Evolutionary conservation across 768 basidiomycete species (phyloP).

Genomic region (Boletus rubroflammeus): DNA sequence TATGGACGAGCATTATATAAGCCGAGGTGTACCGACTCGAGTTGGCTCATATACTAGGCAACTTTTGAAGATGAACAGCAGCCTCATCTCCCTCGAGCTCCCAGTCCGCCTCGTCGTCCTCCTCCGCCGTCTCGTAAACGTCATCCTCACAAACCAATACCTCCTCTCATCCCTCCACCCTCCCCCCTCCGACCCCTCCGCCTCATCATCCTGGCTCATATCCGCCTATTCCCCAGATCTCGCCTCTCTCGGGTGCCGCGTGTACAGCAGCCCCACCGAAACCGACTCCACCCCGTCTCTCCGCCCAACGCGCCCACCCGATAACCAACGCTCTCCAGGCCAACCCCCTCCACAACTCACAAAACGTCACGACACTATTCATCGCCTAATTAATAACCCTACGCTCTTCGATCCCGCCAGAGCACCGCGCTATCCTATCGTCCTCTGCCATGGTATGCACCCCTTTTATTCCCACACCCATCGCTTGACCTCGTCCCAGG

Average conservation of each 20-base stretch:
- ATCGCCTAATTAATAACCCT: constrained; percentile 72
- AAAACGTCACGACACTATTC: constrained; percentile 48
- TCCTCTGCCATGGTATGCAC: constrained; percentile 84
- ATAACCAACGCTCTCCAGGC: background rate
- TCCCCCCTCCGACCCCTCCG: background rate
- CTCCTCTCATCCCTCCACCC: background rate
- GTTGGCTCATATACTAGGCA: too few species aligned
- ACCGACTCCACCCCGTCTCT: background rate
- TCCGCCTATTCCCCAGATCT: constrained; percentile 1
- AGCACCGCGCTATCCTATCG: constrained; percentile 83
- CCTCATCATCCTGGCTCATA: constrained; percentile 16
- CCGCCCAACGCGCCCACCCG: constrained; percentile 10
- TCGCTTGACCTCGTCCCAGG: constrained; percentile 42
- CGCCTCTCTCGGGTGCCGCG: background rate
- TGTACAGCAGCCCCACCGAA: background rate
- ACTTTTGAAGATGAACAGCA: constrained; percentile 42
- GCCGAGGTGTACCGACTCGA: background rate
- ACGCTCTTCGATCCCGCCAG: constrained; percentile 74
- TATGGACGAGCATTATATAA: constrained; percentile 10
- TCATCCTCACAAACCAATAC: constrained; percentile 59
- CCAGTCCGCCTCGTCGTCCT: constrained; percentile 59
- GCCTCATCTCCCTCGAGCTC: constrained; percentile 38
- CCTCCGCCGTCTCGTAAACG: constrained; percentile 63
- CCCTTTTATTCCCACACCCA: background rate
- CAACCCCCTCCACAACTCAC: constrained; percentile 7